Base-by-base conservation (phyloP, 495 filamentous ascomycete species). In the Lepidopterella palustris region DNA sequence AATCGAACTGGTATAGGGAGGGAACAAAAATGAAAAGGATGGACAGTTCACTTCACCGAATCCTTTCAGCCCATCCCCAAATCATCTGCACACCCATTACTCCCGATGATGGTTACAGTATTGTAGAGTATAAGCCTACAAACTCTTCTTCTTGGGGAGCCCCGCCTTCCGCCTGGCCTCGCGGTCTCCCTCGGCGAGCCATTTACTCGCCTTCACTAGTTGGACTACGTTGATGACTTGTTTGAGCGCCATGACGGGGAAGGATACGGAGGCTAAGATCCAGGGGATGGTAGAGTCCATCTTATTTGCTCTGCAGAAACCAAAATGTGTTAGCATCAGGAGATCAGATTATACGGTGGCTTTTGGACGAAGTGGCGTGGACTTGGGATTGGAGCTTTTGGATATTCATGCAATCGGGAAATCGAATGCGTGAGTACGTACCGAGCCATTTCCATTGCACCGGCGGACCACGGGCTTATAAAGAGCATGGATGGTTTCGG, bases 161-260 rank as follows among this genome's bases (percentile, higher is more conserved):
- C 82, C 78, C 39, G 72, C 68, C 50, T 70, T 76, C 69, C 71
- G 77, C 64, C 88, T 73, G 45, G 79, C 73, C 68, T 78, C 71
- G 13, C 83, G 67, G 68, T 98, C 93, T 20, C 91, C 89, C 75
- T 97, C 90, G 0, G 89, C 93, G 49, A 98, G 76, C 88, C 91
- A 96, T 66, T 82, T 82, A 73, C 88, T 87, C 9, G 95, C 95
- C 76, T 96, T 95, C 68, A 96, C 84, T 55, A 99, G 78, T 75
- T 99, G 95, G 45, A 97, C 79, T 32, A 97, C 81, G 69, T 97
- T 97, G 76, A 97, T 87, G 59, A 88, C 80, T 71, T 99, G 93
- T 80, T 99, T 99, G 59, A 83, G 78, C 21, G 80, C 78, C 89
- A 97, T 97, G 66, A 96, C 78, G 4, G 92, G 93, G 64, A 84